Conservation (phyloP, 2,329 filamentous ascomycete genomes). For the Pseudogymnoascus sp. region DNA sequence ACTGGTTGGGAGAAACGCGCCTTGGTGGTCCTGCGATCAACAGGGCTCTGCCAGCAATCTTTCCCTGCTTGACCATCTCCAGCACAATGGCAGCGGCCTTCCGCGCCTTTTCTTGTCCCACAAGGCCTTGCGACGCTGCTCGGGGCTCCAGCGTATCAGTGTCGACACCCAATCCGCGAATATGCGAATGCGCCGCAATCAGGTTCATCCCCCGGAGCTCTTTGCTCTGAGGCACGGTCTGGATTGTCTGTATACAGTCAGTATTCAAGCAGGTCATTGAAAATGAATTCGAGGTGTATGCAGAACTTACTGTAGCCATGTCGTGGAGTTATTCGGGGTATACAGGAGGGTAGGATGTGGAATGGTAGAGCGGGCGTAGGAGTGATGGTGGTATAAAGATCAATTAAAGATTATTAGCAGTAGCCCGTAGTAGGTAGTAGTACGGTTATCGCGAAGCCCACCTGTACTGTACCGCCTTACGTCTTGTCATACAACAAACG, state of each 20-base stretch:
- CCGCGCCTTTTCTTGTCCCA: conserved; percentile 91
- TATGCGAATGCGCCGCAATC: conserved; percentile 97
- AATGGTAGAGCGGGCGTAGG: background rate
- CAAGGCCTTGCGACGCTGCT: conserved; percentile 78
- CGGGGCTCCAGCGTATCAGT: conserved; percentile 83
- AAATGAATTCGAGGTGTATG: background rate
- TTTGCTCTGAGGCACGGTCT: conserved; percentile 88
- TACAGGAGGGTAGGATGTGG: background rate
- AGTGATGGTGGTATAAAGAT: background rate
- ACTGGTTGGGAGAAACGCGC: conserved; percentile 34
- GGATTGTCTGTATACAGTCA: conserved; percentile 46
- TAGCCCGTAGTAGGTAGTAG: background rate
- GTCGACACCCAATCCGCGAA: conserved; percentile 91
- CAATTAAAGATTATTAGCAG: conserved; percentile 2
- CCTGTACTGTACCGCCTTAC: background rate
- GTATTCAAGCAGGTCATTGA: background rate
- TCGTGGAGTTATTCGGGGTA: background rate
- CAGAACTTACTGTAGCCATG: background rate
- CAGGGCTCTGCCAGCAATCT: conserved; percentile 92
- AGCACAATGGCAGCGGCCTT: conserved; percentile 94
- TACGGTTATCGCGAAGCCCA: conserved; percentile 3
- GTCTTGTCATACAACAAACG: background rate
- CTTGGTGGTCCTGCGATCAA: conserved; percentile 90
- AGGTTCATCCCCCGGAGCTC: conserved; percentile 95
- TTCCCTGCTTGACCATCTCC: conserved; percentile 98